Conservation (phyloP, 2,329 filamentous ascomycete species). For the Harringtonia lauricola region DNA sequence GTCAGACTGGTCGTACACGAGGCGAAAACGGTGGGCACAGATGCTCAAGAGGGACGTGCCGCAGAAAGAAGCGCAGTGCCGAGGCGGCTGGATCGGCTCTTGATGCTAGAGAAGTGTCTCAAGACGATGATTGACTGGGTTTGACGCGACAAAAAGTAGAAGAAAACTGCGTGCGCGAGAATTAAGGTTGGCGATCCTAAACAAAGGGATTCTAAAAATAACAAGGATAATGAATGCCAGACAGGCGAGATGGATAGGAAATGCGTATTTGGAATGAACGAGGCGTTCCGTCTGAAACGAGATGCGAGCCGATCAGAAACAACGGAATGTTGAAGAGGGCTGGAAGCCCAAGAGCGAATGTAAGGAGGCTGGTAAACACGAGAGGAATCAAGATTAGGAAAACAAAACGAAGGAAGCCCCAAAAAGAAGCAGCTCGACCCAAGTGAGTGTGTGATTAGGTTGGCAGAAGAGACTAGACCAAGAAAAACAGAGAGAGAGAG, state of each 20-base stretch:
- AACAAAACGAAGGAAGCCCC: not conserved
- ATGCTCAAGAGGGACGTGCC: not conserved
- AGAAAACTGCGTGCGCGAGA: not conserved
- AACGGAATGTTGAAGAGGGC: not conserved
- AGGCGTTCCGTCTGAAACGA: not conserved
- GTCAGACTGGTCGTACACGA: no score
- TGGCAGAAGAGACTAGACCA: no score
- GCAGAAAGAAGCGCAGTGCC: not conserved
- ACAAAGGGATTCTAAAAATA: not conserved
- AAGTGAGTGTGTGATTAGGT: not conserved
- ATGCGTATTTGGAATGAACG: not conserved
- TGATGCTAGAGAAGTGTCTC: slow-evolving; percentile 4
- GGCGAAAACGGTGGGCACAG: no score
- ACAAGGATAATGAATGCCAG: not conserved
- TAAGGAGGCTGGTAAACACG: not conserved
- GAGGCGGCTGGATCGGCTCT: not conserved
- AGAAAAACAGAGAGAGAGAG: no score
- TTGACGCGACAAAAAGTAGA: slow-evolving; percentile 1
- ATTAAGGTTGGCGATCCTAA: slow-evolving; percentile 8
- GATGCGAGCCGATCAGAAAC: not conserved
- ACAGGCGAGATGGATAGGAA: not conserved
- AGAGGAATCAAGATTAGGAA: not conserved
- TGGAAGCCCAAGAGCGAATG: not conserved
- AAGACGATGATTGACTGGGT: not conserved
- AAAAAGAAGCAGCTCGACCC: not conserved